phyloP scores from a whole-genome alignment of 257 asterid species.

The Nicotiana tabacum region DNA sequence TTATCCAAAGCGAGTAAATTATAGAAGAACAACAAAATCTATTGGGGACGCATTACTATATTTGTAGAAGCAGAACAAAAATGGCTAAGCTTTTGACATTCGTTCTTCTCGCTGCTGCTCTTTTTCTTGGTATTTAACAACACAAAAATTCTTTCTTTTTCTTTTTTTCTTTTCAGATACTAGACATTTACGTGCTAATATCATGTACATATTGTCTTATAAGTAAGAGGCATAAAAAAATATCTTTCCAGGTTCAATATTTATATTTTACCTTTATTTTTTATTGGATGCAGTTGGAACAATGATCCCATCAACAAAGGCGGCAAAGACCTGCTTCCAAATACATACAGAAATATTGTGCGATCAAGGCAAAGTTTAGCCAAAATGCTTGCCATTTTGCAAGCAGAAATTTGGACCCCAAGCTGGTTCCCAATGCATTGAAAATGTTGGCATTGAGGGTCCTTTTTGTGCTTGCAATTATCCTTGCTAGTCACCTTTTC shows the following conservation, averaged over 20 bases:
- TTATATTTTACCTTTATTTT: background rate
- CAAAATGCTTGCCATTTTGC: background rate
- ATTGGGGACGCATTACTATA: no score
- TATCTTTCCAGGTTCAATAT: no score
- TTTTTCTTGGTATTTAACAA: background rate
- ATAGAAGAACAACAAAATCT: background rate
- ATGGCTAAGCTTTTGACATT: background rate
- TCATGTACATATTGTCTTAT: background rate
- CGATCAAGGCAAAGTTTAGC: background rate
- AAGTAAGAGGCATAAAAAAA: no score
- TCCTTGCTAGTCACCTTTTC: background rate
- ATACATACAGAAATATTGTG: background rate
- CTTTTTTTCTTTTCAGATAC: no score
- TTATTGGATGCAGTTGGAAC: background rate
- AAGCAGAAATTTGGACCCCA: background rate
- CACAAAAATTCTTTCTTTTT: no score
- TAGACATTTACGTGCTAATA: background rate
- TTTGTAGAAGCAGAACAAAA: no score
- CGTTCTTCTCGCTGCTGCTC: background rate
- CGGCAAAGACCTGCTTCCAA: background rate
- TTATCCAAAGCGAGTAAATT: background rate
- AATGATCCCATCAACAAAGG: background rate
- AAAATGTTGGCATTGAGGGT: background rate
- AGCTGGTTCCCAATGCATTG: constrained; percentile 4
- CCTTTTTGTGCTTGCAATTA: background rate